Conservation (phyloP, 495 filamentous ascomycete genomes). For the Penicillium maclennaniae region DNA sequence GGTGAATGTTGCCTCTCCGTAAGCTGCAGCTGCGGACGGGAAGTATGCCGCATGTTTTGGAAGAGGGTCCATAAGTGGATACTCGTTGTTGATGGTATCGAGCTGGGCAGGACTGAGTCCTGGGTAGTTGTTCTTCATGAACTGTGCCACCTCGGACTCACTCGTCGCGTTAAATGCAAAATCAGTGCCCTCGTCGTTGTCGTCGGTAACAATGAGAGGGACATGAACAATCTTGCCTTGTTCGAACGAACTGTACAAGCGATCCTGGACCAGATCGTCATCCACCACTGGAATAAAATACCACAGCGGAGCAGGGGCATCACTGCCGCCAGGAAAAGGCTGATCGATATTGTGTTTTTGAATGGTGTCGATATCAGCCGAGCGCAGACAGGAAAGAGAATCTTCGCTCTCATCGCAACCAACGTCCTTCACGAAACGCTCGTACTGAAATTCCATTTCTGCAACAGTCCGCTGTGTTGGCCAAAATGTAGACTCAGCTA, state of each 20-base stretch:
- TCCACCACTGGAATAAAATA: slow-evolving; percentile 58
- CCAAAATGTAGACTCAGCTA: slow-evolving; percentile 60
- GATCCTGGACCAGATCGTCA: slow-evolving; percentile 48
- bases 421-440: slow-evolving; percentile 48
- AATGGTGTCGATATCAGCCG: slow-evolving; percentile 43
- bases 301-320: slow-evolving; percentile 33
- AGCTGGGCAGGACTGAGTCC: slow-evolving; percentile 48
- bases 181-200: slow-evolving; percentile 61
- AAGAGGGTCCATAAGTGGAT: slow-evolving; percentile 44
- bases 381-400: slow-evolving; percentile 55
- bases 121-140: slow-evolving; percentile 61
- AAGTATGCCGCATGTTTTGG: slow-evolving; percentile 48
- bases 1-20: slow-evolving; percentile 64
- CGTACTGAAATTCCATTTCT: slow-evolving; percentile 59
- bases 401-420: slow-evolving; percentile 40
- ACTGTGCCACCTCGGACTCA: slow-evolving; percentile 43
- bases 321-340: slow-evolving; percentile 47
- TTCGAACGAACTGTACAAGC: slow-evolving; percentile 51
- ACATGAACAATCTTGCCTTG: slow-evolving; percentile 56
- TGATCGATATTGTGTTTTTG: slow-evolving; percentile 44
- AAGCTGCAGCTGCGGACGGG: slow-evolving; percentile 53
- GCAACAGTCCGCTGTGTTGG: slow-evolving; percentile 53
- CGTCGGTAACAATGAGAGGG: slow-evolving; percentile 60
- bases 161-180: slow-evolving; percentile 51
- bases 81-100: slow-evolving; percentile 50